Evolutionary conservation across 2,329 filamentous ascomycete species (phyloP).

Genomic region (Beauveria sp.): DNA sequence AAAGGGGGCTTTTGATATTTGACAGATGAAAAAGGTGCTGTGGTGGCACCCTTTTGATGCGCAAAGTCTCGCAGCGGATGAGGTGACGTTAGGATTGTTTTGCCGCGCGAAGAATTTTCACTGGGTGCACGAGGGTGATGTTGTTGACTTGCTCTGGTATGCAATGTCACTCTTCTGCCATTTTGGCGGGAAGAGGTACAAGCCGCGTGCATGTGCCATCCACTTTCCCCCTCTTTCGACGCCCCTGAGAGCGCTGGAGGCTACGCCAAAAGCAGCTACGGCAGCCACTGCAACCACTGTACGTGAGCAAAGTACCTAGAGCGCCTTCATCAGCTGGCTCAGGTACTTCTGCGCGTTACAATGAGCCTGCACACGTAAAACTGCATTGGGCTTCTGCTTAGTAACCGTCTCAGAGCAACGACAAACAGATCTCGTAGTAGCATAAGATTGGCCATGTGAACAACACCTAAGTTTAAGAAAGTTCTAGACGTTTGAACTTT

Average conservation of each 20-base stretch:
- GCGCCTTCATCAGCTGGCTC: neutral
- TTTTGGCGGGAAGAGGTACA: slow-evolving; percentile 21
- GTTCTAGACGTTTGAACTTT: too few species aligned
- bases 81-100: slow-evolving; percentile 51
- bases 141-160: slow-evolving; percentile 6
- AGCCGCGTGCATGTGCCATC: slow-evolving; percentile 21
- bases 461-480: neutral
- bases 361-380: neutral
- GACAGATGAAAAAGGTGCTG: slow-evolving; percentile 44
- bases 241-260: slow-evolving; percentile 13
- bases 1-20: slow-evolving; percentile 40
- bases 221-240: slow-evolving; percentile 23
- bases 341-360: neutral
- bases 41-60: slow-evolving; percentile 48
- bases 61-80: slow-evolving; percentile 39
- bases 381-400: neutral
- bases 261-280: slow-evolving; percentile 10
- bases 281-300: slow-evolving; percentile 9
- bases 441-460: neutral
- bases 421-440: neutral
- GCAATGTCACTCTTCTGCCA: slow-evolving; percentile 17
- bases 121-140: slow-evolving; percentile 20
- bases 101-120: slow-evolving; percentile 49
- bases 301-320: neutral
- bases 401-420: neutral